These are phyloP conservation scores for Nigrospora oryzae DNA, from an alignment of 2,329 filamentous ascomycete species.

Conservation along the genomic window DNA sequence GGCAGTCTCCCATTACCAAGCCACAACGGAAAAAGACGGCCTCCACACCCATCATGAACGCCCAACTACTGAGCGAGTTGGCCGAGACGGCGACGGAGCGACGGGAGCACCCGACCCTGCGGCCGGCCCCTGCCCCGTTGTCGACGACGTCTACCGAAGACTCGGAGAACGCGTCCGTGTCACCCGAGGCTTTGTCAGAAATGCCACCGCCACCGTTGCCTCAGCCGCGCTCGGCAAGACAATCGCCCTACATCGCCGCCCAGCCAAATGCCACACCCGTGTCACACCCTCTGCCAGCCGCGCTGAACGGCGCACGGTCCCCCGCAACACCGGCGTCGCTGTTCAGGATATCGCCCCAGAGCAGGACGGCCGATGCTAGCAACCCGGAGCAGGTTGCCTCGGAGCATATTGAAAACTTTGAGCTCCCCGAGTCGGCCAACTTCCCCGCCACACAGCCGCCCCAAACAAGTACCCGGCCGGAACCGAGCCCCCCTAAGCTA, in stretches of 20 bases:
- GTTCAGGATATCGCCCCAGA: constrained; percentile 62
- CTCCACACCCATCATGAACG: constrained; percentile 47
- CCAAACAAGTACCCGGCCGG: constrained; percentile 42
- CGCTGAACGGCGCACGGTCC: constrained; percentile 35
- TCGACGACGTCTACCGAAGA: constrained; percentile 38
- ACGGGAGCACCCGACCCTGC: constrained; percentile 15
- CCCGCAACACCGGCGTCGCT: constrained; percentile 82
- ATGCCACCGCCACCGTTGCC: constrained; percentile 64
- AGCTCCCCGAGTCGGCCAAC: constrained; percentile 65
- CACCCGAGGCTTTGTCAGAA: constrained; percentile 53
- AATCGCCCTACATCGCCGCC: constrained; percentile 59
- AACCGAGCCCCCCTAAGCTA: constrained; percentile 30
- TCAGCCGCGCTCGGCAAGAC: constrained; percentile 52
- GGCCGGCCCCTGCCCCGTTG: constrained; percentile 19
- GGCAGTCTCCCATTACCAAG: constrained; percentile 67
- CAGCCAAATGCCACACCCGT: constrained; percentile 29
- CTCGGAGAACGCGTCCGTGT: constrained; percentile 57
- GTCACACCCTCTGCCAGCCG: constrained; percentile 12
- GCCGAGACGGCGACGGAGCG: constrained; percentile 28
- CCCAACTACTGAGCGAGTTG: constrained; percentile 46
- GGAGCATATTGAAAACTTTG: constrained; percentile 48
- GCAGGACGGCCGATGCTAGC: constrained; percentile 34
- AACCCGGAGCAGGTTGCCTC: constrained; percentile 32
- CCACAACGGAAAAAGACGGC: constrained; percentile 47
- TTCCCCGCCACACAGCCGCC: constrained; percentile 36